phyloP scores from a whole-genome alignment of 139 green algal species.

The Cymbomonas tetramitiformis region DNA sequence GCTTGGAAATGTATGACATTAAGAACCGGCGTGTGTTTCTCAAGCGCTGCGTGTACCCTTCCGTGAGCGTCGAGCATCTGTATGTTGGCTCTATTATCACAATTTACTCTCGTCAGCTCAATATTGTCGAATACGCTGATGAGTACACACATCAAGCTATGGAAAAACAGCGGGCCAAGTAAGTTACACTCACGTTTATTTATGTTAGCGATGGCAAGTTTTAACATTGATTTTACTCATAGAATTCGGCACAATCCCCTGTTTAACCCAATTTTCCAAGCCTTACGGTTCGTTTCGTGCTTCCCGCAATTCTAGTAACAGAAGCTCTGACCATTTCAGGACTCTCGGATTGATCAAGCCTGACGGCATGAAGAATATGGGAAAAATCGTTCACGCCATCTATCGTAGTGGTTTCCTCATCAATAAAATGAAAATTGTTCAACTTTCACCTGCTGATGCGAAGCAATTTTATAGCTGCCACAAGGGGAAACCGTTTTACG shows the following conservation, averaged over 20 bases:
- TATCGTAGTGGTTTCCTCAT: constrained; percentile 38
- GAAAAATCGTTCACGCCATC: constrained; percentile 54
- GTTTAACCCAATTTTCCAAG: no score
- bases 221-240: no score
- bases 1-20: constrained; percentile 70
- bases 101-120: constrained; percentile 52
- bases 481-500: no score
- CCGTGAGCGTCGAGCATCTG: constrained; percentile 37
- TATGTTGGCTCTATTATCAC: constrained; percentile 45
- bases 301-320: no score
- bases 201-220: constrained; percentile 23
- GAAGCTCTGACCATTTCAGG: no score
- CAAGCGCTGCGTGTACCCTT: constrained; percentile 39
- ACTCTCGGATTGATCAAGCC: constrained; percentile 67
- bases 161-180: not conserved
- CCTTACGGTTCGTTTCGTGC: no score
- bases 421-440: constrained; percentile 19
- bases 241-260: no score
- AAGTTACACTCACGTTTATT: not conserved
- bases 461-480: not conserved
- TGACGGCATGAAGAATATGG: constrained; percentile 47
- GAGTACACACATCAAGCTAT: constrained; percentile 43
- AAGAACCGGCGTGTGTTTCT: constrained; percentile 63
- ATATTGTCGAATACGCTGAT: constrained; percentile 57
- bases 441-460: constrained; percentile 27